phyloP scores from a whole-genome alignment of 805 yeast species.

The Allodekkera sacchari region DNA sequence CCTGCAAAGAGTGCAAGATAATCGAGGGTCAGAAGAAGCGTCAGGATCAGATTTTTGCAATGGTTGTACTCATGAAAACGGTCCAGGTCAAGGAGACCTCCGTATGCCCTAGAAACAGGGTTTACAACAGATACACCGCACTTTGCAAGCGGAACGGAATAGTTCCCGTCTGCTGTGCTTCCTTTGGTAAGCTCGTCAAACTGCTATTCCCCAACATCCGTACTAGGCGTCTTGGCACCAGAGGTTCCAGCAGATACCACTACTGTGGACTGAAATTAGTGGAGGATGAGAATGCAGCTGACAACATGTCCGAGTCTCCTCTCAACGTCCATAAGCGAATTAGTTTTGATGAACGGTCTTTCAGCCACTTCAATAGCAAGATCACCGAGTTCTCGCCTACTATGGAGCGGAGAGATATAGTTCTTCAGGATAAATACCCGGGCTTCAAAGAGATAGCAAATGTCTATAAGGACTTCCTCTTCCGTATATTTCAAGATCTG shows the following conservation, averaged over 20 bases:
- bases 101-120: constrained; percentile 55
- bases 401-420: not conserved
- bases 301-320: too few relatives aligned
- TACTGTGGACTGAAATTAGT: constrained; percentile 63
- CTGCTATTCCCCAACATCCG: constrained; percentile 57
- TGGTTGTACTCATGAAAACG: constrained; percentile 68
- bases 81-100: constrained; percentile 43
- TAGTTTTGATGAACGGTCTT: constrained; percentile 8
- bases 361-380: constrained; percentile 8
- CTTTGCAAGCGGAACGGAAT: constrained; percentile 45
- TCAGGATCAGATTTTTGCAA: constrained; percentile 71
- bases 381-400: constrained; percentile 1
- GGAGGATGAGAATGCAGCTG: constrained; percentile 24
- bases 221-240: constrained; percentile 71
- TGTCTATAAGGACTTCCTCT: constrained; percentile 53
- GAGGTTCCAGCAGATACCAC: constrained; percentile 80
- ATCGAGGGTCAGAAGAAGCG: constrained; percentile 33
- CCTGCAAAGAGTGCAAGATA: constrained; percentile 11
- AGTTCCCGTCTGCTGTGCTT: constrained; percentile 64
- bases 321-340: constrained; percentile 1
- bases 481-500: constrained; percentile 53
- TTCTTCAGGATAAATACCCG: not conserved
- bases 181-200: constrained; percentile 68
- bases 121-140: constrained; percentile 59
- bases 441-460: constrained; percentile 1